These are phyloP conservation scores for Tylopilus sp. DNA, from an alignment of 768 basidiomycete species.

Conservation along the genomic window DNA sequence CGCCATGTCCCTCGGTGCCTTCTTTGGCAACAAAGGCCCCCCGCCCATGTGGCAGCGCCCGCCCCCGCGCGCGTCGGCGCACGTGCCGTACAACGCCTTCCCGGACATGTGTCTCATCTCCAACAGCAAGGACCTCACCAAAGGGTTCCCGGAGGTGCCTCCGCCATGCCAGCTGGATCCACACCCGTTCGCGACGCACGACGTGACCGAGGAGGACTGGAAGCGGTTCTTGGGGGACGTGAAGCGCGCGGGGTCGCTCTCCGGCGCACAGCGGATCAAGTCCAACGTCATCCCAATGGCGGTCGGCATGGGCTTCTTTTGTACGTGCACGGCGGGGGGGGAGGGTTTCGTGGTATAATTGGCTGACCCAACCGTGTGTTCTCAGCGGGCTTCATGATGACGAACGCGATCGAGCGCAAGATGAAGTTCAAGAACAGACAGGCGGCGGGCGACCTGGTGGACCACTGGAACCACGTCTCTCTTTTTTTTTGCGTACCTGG, in stretches of 20 bases:
- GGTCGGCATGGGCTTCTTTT: constrained; percentile 27
- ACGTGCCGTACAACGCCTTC: constrained; percentile 21
- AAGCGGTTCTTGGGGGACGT: constrained; percentile 39
- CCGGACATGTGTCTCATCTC: constrained; percentile 31
- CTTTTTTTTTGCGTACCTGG: neutral
- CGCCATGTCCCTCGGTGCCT: constrained; percentile 18
- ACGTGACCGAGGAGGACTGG: constrained; percentile 52
- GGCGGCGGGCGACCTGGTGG: constrained; percentile 40
- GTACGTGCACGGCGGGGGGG: constrained; percentile 17
- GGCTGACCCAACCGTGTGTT: neutral
- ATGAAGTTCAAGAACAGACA: constrained; percentile 37
- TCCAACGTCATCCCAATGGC: constrained; percentile 31
- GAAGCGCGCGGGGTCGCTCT: constrained; percentile 32
- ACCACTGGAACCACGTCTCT: constrained; percentile 49
- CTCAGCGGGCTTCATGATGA: constrained; percentile 19
- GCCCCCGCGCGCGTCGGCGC: neutral
- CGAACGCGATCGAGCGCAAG: constrained; percentile 14
- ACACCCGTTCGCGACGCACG: constrained; percentile 52
- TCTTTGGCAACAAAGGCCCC: constrained; percentile 27
- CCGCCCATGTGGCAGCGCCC: constrained; percentile 28
- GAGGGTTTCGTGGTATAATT: too few species aligned
- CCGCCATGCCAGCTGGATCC: constrained; percentile 37
- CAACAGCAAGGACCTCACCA: constrained; percentile 26
- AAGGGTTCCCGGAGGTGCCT: constrained; percentile 42
- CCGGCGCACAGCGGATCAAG: constrained; percentile 32